Percentiles rank a stretch among this genome's conserved stretches.
These are phyloP conservation scores for Exserohilum turcica DNA, from an alignment of 2,329 filamentous ascomycete genomes.

Conservation along the genomic window DNA sequence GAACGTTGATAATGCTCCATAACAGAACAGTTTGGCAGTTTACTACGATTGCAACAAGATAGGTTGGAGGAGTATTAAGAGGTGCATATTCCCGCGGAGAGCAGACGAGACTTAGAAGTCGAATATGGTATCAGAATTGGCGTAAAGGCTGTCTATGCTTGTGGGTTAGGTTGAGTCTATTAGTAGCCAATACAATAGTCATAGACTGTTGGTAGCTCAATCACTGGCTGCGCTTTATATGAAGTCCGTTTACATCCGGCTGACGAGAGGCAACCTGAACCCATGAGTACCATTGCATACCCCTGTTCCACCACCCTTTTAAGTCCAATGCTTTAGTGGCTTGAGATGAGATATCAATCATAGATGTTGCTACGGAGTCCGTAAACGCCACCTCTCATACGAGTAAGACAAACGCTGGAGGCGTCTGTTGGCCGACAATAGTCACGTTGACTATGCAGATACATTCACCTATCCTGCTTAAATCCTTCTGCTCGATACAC, in stretches of 20 bases:
- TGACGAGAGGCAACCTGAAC: slow-evolving; percentile 18
- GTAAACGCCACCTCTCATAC: slow-evolving; percentile 55
- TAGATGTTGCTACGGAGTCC: slow-evolving; percentile 50
- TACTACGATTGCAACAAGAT: slow-evolving; percentile 51
- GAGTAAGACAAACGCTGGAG: slow-evolving; percentile 49
- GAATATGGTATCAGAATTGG: slow-evolving; percentile 51
- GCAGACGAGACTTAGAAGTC: slow-evolving; percentile 30
- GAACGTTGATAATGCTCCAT: too few species aligned
- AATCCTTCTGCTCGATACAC: too few species aligned
- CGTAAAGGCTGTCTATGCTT: slow-evolving; percentile 45
- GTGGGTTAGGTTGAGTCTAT: slow-evolving; percentile 44
- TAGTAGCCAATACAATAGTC: slow-evolving; percentile 54
- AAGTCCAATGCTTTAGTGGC: slow-evolving; percentile 51
- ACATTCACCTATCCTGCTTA: slow-evolving; percentile 51
- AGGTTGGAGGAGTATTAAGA: slow-evolving; percentile 55
- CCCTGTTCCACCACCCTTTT: slow-evolving; percentile 46
- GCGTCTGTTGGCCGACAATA: slow-evolving; percentile 50
- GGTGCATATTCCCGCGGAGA: slow-evolving; percentile 49
- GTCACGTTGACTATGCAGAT: slow-evolving; percentile 53
- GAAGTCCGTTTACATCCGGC: slow-evolving; percentile 56
- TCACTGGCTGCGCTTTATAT: too few species aligned
- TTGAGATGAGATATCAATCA: slow-evolving; percentile 50
- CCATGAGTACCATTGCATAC: slow-evolving; percentile 21
- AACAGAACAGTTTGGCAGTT: slow-evolving; percentile 30
- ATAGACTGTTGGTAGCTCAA: slow-evolving; percentile 36